Conservation (phyloP, 768 basidiomycete species). For the Kwoniella shandongensis region DNA sequence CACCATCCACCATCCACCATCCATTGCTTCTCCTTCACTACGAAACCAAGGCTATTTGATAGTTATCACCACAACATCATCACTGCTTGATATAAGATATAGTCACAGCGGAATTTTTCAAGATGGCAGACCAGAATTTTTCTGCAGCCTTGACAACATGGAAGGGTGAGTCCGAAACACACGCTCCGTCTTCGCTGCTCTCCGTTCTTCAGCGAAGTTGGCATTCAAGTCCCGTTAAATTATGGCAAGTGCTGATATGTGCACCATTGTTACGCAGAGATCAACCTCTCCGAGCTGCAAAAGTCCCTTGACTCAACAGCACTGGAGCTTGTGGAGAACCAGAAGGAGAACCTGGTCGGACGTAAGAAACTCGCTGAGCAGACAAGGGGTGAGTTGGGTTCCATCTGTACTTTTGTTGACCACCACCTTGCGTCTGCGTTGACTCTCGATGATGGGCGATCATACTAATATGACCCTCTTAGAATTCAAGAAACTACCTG, state of each 20-base stretch:
- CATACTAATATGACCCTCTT: neutral
- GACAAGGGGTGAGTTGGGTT: slow-evolving; percentile 76
- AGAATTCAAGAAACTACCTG: slow-evolving; percentile 97
- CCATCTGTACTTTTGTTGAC: neutral
- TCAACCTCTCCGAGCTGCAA: slow-evolving; percentile 85
- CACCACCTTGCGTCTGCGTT: neutral
- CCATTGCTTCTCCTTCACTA: too few relatives aligned
- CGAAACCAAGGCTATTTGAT: too few relatives aligned
- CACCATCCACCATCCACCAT: too few relatives aligned
- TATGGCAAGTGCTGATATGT: too few relatives aligned
- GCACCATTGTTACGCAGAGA: slow-evolving; percentile 66
- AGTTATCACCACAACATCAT: too few relatives aligned
- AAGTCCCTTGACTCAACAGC: slow-evolving; percentile 90
- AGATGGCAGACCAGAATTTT: slow-evolving; percentile 72
- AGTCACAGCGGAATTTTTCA: slow-evolving; percentile 1
- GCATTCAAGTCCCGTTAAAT: too few relatives aligned
- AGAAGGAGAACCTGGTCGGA: slow-evolving; percentile 93
- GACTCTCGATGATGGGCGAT: too few relatives aligned
- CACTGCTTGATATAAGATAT: too few relatives aligned
- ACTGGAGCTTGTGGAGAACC: slow-evolving; percentile 93
- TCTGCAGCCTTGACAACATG: slow-evolving; percentile 88
- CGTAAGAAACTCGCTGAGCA: slow-evolving; percentile 92
- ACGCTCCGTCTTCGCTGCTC: too few relatives aligned
- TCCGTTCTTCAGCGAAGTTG: too few relatives aligned
- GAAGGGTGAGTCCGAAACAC: slow-evolving; percentile 65